phyloP scores from a whole-genome alignment of 2,329 filamentous ascomycete genomes.

The Sarocladium brachiariae region DNA sequence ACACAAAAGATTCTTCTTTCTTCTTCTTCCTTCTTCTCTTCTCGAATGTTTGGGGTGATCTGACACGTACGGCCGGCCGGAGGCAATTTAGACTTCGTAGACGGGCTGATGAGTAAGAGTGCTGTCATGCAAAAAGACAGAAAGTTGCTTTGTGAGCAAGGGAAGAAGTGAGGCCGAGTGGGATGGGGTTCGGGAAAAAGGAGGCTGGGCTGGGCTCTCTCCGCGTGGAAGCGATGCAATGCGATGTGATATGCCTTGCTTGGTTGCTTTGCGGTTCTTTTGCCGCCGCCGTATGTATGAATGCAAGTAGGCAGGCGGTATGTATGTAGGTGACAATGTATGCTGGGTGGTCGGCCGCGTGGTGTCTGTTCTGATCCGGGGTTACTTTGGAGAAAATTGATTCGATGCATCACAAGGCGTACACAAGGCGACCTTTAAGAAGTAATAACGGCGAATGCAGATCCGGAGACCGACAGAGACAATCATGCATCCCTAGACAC shows the following conservation, averaged over 20 bases:
- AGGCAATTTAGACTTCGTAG: too few relatives aligned
- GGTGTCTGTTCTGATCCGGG: not conserved
- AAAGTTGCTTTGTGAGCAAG: not conserved
- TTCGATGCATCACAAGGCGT: slow-evolving; percentile 1
- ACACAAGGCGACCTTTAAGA: not conserved
- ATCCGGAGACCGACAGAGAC: slow-evolving; percentile 3
- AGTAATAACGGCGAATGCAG: not conserved
- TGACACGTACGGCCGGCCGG: too few relatives aligned
- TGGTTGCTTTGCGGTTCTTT: too few relatives aligned
- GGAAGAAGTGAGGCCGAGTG: too few relatives aligned
- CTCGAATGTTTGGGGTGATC: too few relatives aligned
- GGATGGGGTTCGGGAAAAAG: not conserved
- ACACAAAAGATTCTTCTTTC: too few relatives aligned
- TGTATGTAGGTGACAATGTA: too few relatives aligned
- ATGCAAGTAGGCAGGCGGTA: too few relatives aligned
- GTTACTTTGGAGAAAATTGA: not conserved
- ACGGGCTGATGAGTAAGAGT: slow-evolving; percentile 1
- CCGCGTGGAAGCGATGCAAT: not conserved
- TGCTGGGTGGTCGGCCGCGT: too few relatives aligned
- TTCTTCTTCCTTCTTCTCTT: not conserved
- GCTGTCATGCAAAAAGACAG: too few relatives aligned
- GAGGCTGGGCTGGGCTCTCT: not conserved
- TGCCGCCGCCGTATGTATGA: too few relatives aligned
- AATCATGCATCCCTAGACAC: slow-evolving; percentile 1
- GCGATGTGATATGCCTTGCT: too few relatives aligned